Conservation (phyloP, 2,329 filamentous ascomycete genomes). For the Coniochaeta prunicola region DNA sequence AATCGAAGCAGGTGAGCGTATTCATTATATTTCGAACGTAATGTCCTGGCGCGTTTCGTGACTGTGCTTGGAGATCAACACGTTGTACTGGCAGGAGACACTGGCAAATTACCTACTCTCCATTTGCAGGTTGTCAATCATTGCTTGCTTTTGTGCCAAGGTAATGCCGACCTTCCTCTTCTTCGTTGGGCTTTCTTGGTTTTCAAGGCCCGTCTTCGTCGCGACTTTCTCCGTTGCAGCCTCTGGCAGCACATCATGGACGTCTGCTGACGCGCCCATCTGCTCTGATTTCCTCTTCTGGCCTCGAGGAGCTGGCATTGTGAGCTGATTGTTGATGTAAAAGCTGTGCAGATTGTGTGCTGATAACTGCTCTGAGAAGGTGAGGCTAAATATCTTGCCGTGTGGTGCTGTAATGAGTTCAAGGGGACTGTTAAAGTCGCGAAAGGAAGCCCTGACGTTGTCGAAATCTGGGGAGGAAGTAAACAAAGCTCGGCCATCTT, state of each 20-base stretch:
- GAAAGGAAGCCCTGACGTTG: slow-evolving; percentile 9
- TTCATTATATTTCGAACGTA: slow-evolving; percentile 81
- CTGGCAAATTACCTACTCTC: slow-evolving; percentile 57
- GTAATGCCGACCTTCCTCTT: slow-evolving; percentile 56
- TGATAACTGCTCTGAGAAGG: neutral
- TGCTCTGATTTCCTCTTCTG: slow-evolving; percentile 38
- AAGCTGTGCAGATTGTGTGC: neutral
- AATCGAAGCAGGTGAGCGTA: slow-evolving; percentile 80
- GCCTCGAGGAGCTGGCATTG: slow-evolving; percentile 40
- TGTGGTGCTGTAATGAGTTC: neutral
- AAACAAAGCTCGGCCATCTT: slow-evolving; percentile 15
- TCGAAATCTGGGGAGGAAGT: slow-evolving; percentile 11
- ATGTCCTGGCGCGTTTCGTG: slow-evolving; percentile 76
- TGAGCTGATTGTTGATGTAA: slow-evolving; percentile 14
- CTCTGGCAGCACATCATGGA: slow-evolving; percentile 13
- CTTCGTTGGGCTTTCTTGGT: slow-evolving; percentile 52
- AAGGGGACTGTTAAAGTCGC: neutral
- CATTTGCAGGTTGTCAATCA: slow-evolving; percentile 84
- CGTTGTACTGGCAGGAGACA: neutral
- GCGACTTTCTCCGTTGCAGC: slow-evolving; percentile 19
- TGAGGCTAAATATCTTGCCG: neutral
- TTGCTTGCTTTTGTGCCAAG: slow-evolving; percentile 69
- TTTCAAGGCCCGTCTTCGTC: slow-evolving; percentile 22
- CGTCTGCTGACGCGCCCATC: slow-evolving; percentile 19
- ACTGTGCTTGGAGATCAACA: slow-evolving; percentile 44